These are phyloP conservation scores for Phlyctochytrium bullatum DNA, from an alignment of 192 early-diverging fungal species.

Conservation along the genomic window DNA sequence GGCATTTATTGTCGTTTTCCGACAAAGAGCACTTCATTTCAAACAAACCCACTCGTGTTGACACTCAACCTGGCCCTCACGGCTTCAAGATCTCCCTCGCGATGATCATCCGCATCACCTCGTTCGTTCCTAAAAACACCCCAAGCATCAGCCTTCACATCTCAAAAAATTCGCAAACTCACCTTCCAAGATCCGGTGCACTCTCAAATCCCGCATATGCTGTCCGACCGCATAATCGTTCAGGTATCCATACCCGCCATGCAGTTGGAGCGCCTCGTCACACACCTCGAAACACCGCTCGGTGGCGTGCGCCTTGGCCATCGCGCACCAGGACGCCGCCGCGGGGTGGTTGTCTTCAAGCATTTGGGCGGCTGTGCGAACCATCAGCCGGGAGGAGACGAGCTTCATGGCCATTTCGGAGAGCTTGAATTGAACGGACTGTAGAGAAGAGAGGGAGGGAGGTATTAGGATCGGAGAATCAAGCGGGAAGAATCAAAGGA, in stretches of 20 bases:
- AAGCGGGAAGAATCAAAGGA: not conserved
- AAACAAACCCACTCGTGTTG: too few relatives aligned
- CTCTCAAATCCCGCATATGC: slow-evolving; percentile 53
- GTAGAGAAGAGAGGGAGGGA: slow-evolving; percentile 40
- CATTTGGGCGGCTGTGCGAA: slow-evolving; percentile 42
- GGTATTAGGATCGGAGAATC: slow-evolving; percentile 5
- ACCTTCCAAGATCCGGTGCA: slow-evolving; percentile 61
- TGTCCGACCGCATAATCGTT: slow-evolving; percentile 61
- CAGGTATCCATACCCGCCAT: slow-evolving; percentile 59
- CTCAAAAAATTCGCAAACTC: not conserved
- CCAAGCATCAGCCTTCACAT: not conserved
- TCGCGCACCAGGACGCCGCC: slow-evolving; percentile 48
- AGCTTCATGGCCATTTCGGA: slow-evolving; percentile 56
- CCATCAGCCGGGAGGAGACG: slow-evolving; percentile 47
- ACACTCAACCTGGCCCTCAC: slow-evolving; percentile 24
- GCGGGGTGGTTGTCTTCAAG: slow-evolving; percentile 40
- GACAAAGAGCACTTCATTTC: too few relatives aligned
- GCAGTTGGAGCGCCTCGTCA: slow-evolving; percentile 46
- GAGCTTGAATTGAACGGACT: slow-evolving; percentile 57
- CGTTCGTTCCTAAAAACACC: slow-evolving; percentile 43
- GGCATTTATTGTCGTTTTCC: too few relatives aligned
- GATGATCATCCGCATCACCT: slow-evolving; percentile 60
- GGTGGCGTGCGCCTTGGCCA: slow-evolving; percentile 58
- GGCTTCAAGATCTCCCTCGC: slow-evolving; percentile 47
- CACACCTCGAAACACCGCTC: slow-evolving; percentile 55